Percentiles rank a stretch among this genome's conserved stretches.
phyloP scores from a whole-genome alignment of 495 filamentous ascomycete genomes.

The Penicillium samsonianum region DNA sequence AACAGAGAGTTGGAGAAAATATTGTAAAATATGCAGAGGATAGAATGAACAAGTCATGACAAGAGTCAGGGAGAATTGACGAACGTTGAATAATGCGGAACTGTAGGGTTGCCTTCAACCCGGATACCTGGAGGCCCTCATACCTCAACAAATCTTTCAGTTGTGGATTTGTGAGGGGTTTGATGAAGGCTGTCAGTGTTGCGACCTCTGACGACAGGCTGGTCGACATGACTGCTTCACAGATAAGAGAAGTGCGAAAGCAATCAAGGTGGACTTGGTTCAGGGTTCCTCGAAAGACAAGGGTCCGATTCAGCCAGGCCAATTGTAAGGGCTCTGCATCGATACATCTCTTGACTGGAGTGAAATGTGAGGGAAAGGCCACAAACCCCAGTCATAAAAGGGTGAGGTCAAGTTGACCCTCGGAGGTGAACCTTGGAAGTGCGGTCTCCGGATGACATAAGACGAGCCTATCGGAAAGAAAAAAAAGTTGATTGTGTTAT shows the following conservation, averaged over 20 bases:
- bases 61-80: constrained; percentile 28
- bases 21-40: constrained; percentile 10
- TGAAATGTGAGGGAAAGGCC: not conserved
- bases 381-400: constrained; percentile 1
- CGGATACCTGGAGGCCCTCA: constrained; percentile 70
- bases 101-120: constrained; percentile 80
- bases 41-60: not conserved
- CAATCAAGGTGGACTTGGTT: constrained; percentile 11
- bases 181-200: constrained; percentile 48
- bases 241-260: constrained; percentile 3
- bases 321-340: constrained; percentile 12
- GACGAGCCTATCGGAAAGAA: constrained; percentile 27
- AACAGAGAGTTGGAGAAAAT: not conserved
- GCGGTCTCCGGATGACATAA: constrained; percentile 45
- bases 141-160: constrained; percentile 71
- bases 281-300: constrained; percentile 8
- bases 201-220: constrained; percentile 39
- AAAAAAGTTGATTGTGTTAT: constrained; percentile 20
- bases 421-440: constrained; percentile 21
- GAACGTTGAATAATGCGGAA: constrained; percentile 72
- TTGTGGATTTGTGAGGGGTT: constrained; percentile 66
- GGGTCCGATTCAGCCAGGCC: constrained; percentile 25
- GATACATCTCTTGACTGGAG: constrained; percentile 25
- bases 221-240: constrained; percentile 45
- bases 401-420: constrained; percentile 12